Evolutionary conservation across 129 eudicot genomes (phyloP).

Genomic region (Apium graveolens): DNA sequence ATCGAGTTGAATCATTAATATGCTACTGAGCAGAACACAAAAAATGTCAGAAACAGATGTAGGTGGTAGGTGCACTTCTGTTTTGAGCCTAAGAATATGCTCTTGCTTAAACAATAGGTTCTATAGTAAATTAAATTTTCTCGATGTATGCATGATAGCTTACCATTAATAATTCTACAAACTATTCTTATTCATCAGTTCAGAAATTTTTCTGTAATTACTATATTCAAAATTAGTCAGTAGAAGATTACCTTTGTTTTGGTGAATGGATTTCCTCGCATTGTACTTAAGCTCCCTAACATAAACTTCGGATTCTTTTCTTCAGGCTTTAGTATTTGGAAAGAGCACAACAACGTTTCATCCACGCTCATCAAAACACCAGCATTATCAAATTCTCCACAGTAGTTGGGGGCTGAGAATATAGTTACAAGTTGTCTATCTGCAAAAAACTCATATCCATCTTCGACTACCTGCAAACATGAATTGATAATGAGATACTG

Average conservation of each 20-base stretch:
- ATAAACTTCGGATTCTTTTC: constrained; percentile 1
- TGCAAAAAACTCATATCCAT: constrained; percentile 15
- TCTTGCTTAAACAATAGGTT: too few species aligned
- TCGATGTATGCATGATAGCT: too few species aligned
- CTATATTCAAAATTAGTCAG: background rate
- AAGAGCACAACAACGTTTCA: constrained; percentile 1
- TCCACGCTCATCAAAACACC: constrained; percentile 14
- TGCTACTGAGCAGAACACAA: background rate
- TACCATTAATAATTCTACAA: too few species aligned
- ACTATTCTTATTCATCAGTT: background rate
- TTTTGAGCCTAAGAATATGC: too few species aligned
- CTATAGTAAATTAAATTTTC: too few species aligned
- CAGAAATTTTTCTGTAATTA: too few species aligned
- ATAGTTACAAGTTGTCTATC: constrained; percentile 8
- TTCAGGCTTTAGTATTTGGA: constrained; percentile 5
- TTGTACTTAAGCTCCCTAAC: constrained; percentile 7
- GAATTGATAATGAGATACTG: background rate
- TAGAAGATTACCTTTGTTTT: constrained; percentile 1
- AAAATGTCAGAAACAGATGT: background rate
- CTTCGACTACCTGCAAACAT: constrained; percentile 11
- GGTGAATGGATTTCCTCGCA: constrained; percentile 2
- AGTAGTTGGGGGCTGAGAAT: constrained; percentile 12
- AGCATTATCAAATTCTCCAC: constrained; percentile 14
- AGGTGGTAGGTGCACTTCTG: background rate
- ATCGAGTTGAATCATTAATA: background rate